Percentiles rank a stretch among this genome's conserved stretches.
Evolutionary conservation across 2,329 filamentous ascomycete species (phyloP).

Genomic region (Sphaceloma murrayae): DNA sequence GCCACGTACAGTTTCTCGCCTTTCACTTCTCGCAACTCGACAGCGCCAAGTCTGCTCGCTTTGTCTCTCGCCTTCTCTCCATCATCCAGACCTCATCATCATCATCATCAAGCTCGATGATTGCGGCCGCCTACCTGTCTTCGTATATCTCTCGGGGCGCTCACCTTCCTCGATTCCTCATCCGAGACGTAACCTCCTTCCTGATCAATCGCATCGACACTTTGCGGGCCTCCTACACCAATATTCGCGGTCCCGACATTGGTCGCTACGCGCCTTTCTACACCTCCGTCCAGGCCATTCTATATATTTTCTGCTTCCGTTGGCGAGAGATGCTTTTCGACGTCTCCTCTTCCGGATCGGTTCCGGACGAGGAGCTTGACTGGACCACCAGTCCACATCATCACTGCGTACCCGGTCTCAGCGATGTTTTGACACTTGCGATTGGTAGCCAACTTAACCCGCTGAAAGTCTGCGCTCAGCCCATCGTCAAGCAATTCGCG

Average conservation of each 20-base stretch:
- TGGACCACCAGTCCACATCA: constrained; percentile 48
- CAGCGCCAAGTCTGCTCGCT: constrained; percentile 67
- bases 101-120: constrained; percentile 70
- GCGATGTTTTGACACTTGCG: constrained; percentile 63
- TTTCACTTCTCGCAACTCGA: constrained; percentile 90
- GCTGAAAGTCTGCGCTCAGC: constrained; percentile 83
- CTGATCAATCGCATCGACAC: constrained; percentile 68
- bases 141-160: constrained; percentile 89
- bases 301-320: constrained; percentile 96
- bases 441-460: constrained; percentile 88
- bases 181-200: constrained; percentile 73
- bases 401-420: constrained; percentile 64
- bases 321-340: constrained; percentile 77
- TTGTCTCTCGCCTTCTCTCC: constrained; percentile 79
- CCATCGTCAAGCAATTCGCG: constrained; percentile 86
- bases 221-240: constrained; percentile 62
- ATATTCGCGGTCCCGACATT: constrained; percentile 71
- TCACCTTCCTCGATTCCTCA: constrained; percentile 63
- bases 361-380: constrained; percentile 37
- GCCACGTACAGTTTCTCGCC: constrained; percentile 88
- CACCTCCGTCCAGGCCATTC: constrained; percentile 72
- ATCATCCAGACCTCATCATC: constrained; percentile 67
- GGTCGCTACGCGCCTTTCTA: constrained; percentile 79
- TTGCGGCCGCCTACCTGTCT: constrained; percentile 82
- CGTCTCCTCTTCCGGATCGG: constrained; percentile 31